phyloP scores from a whole-genome alignment of 768 basidiomycete species.

The Podaxis carcinomalis region DNA sequence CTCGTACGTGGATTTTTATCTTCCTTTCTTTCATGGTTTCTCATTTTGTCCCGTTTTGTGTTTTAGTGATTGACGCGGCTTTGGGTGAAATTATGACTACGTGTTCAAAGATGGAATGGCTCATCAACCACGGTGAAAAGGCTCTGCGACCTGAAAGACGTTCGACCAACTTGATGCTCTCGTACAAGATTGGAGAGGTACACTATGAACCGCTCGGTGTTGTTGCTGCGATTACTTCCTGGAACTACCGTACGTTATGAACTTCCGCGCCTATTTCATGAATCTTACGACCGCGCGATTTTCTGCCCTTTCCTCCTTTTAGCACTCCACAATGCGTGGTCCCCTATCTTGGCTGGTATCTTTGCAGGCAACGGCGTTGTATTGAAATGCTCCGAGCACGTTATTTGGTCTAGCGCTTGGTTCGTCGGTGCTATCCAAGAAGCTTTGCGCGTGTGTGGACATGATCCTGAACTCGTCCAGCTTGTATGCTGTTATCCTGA shows the following conservation, averaged over 20 bases:
- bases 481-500: slow-evolving; percentile 88
- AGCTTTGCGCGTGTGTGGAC: slow-evolving; percentile 78
- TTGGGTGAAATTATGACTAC: slow-evolving; percentile 96
- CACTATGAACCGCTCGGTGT: slow-evolving; percentile 91
- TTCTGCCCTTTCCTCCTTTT: background rate
- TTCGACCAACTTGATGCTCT: slow-evolving; percentile 59
- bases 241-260: slow-evolving; percentile 75
- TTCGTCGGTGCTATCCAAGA: slow-evolving; percentile 76
- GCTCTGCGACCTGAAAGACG: slow-evolving; percentile 72
- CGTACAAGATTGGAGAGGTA: slow-evolving; percentile 74
- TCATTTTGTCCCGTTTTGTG: background rate
- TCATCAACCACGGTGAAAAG: slow-evolving; percentile 80
- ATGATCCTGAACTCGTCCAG: slow-evolving; percentile 86
- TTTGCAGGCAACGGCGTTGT: slow-evolving; percentile 90
- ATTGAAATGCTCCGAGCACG: slow-evolving; percentile 89
- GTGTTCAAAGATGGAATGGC: slow-evolving; percentile 90
- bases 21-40: background rate
- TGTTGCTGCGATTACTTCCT: slow-evolving; percentile 89
- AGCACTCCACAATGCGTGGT: slow-evolving; percentile 94
- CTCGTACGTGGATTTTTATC: slow-evolving; percentile 47
- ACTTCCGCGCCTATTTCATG: background rate
- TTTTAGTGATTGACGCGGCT: slow-evolving; percentile 84
- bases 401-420: slow-evolving; percentile 86
- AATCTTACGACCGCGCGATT: background rate
- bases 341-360: slow-evolving; percentile 86